Conservation (phyloP, 2,329 filamentous ascomycete species). For the Ophiostoma novo-ulmi region DNA sequence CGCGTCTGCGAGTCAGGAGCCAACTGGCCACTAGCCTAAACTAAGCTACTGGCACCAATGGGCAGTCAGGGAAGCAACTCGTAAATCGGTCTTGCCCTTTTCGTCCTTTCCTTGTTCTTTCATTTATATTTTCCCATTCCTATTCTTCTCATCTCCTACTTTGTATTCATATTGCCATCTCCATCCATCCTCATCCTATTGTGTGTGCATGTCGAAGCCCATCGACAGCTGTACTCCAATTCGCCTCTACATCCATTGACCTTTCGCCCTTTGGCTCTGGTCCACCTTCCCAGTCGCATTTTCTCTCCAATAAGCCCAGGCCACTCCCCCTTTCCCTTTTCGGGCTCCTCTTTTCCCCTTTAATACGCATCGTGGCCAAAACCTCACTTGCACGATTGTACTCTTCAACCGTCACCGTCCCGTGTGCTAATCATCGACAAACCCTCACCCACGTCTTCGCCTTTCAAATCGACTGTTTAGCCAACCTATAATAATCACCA, state of each 20-base stretch:
- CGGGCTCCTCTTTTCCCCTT: slow-evolving; percentile 17
- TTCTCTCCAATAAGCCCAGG: neutral
- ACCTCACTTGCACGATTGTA: neutral
- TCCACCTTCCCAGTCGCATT: slow-evolving; percentile 13
- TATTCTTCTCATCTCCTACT: neutral
- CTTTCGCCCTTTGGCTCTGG: neutral
- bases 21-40: slow-evolving; percentile 2
- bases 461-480: neutral
- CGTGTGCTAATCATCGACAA: neutral
- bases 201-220: neutral
- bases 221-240: neutral
- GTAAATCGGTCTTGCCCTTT: neutral
- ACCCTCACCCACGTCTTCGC: neutral
- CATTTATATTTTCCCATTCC: neutral
- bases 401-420: neutral
- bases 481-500: neutral
- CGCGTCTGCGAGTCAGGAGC: slow-evolving; percentile 17
- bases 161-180: neutral
- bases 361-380: slow-evolving; percentile 16
- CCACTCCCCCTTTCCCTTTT: slow-evolving; percentile 5
- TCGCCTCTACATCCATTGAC: slow-evolving; percentile 15
- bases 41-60: neutral
- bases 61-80: neutral
- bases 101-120: neutral
- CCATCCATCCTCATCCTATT: neutral